phyloP scores from a whole-genome alignment of 495 filamentous ascomycete species.

The Lasiosphaeria hispida region DNA sequence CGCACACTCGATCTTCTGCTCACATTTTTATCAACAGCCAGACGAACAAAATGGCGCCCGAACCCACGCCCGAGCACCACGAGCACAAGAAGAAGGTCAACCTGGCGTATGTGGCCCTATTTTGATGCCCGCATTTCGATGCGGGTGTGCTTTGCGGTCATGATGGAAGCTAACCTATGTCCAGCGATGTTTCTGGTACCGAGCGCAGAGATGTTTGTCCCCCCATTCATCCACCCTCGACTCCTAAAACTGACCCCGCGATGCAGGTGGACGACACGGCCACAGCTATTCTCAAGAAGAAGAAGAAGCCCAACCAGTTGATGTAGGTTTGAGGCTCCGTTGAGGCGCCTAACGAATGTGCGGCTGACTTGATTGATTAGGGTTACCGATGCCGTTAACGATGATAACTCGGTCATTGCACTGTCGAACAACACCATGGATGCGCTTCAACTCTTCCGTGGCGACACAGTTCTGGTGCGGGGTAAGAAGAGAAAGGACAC shows the following conservation, averaged over 20 bases:
- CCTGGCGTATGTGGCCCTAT: constrained; percentile 66
- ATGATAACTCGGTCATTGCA: constrained; percentile 99
- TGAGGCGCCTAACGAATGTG: not conserved
- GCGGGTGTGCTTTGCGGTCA: not conserved
- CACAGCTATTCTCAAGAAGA: constrained; percentile 99
- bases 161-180: constrained; percentile 30
- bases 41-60: constrained; percentile 36
- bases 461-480: constrained; percentile 95
- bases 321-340: constrained; percentile 60
- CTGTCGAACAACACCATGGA: constrained; percentile 99
- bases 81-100: constrained; percentile 94
- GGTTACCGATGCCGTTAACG: constrained; percentile 96
- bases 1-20: constrained; percentile 12
- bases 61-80: constrained; percentile 49
- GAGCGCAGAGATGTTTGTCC: constrained; percentile 77
- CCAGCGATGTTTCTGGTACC: constrained; percentile 83
- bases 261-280: constrained; percentile 81
- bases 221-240: constrained; percentile 27
- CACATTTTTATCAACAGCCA: not conserved
- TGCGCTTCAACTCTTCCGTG: constrained; percentile 93
- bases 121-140: not conserved
- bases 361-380: constrained; percentile 50
- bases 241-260: constrained; percentile 20
- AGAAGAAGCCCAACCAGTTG: constrained; percentile 99
- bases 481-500: constrained; percentile 99